Base-by-base conservation (phyloP, 1,139 yeast genomes). In the Arxiozyma telluris region DNA sequence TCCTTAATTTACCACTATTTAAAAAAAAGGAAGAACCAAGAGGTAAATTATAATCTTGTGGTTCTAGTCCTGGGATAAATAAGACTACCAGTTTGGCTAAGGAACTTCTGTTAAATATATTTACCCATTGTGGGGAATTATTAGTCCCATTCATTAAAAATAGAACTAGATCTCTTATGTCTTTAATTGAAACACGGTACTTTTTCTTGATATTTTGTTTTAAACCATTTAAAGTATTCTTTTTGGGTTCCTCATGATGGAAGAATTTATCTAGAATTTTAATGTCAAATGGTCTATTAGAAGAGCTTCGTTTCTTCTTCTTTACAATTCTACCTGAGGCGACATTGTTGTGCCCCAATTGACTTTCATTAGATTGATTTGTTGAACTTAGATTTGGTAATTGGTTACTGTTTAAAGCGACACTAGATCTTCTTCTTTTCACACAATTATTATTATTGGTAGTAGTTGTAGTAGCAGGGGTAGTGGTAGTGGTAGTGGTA, bases 1-100 rank as follows among this genome's bases (percentile, higher is more conserved):
- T 50, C 30, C 44, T 48, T 18, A 53, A 49, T n/a, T 25, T 21
- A 15, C 39, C 41, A 9, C 55, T 21, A 52, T 53, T 55, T 12
- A 60, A n/a, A 54, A 58, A 38, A 58, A 61, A 49, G 53, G 51
- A 53, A 15, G 53, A 49, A 43, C 46, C 56, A 9, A 44, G 46
- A 42, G 55, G 51, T 38, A 49, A 47, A 38, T 49, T 76, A 59
- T 81, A 77, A 53, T 75, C 76, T 3, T 67, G 66, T 4, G 74
- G 68, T n/a, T 77, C 74, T 4, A 89, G 65, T 0, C 96, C 96
- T 0, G 93, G 89, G 2, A 81, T 77, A 54, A 83, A 71, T 15
- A 88, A 71, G n/a, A 82, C 72, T 0, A 87, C 82, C 3, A 84
- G 77, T 53, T 80, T 79, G 25, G 74, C 67, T 7, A 82, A 69